Conservation (phyloP, 176 grass and related monocot species). For the Secale cereale region DNA sequence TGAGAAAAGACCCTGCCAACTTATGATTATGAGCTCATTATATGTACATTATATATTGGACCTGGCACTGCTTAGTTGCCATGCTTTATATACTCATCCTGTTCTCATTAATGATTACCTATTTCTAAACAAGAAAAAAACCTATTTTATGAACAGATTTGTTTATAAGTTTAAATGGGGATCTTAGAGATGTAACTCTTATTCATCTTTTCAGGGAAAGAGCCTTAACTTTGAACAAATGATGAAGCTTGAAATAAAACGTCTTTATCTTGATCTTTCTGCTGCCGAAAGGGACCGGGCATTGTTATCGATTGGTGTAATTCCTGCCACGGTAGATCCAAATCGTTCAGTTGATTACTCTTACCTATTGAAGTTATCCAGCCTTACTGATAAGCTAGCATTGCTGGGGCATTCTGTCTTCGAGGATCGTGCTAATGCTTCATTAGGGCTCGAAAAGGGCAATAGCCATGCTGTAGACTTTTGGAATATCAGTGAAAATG, state of each 20-base stretch:
- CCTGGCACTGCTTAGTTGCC: not conserved
- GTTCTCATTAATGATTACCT: slow-evolving; percentile 18
- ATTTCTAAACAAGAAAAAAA: slow-evolving; percentile 1
- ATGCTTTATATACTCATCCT: slow-evolving; percentile 1
- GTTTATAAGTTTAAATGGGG: slow-evolving; percentile 14
- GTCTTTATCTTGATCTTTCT: slow-evolving; percentile 77
- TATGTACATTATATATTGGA: not conserved
- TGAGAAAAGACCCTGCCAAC: not conserved
- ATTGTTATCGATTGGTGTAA: slow-evolving; percentile 81
- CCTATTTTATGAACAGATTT: not conserved
- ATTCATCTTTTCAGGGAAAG: slow-evolving; percentile 64
- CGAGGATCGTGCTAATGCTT: slow-evolving; percentile 86
- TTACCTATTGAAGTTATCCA: slow-evolving; percentile 67
- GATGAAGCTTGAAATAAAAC: slow-evolving; percentile 95
- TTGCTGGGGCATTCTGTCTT: slow-evolving; percentile 71
- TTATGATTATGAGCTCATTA: slow-evolving; percentile 8
- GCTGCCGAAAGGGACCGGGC: slow-evolving; percentile 84
- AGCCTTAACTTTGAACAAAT: slow-evolving; percentile 68
- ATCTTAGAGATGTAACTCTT: slow-evolving; percentile 23
- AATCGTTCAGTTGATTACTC: slow-evolving; percentile 81
- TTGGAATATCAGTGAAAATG: slow-evolving; percentile 88
- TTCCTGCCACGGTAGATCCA: slow-evolving; percentile 90
- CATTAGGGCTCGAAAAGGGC: slow-evolving; percentile 60
- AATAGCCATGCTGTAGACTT: slow-evolving; percentile 60
- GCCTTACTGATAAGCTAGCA: slow-evolving; percentile 79